Evolutionary conservation across 2,329 filamentous ascomycete species (phyloP).

Genomic region (Waltergamsia citrina): DNA sequence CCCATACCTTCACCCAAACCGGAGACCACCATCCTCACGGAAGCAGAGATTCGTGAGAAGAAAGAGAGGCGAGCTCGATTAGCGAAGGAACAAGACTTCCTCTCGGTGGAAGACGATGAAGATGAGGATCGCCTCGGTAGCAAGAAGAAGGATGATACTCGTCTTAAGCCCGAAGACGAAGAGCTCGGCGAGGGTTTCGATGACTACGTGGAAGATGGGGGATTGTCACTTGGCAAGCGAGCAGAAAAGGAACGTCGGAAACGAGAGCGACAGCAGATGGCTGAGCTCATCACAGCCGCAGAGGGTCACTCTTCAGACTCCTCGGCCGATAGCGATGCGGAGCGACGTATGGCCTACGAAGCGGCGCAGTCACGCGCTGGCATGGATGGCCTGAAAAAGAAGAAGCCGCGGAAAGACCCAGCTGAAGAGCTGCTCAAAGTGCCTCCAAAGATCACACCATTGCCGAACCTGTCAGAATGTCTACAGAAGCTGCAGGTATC

Average conservation of each 20-base stretch:
- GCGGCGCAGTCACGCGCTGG: constrained; percentile 76
- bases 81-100: constrained; percentile 58
- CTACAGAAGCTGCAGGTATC: constrained; percentile 53
- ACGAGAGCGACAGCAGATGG: constrained; percentile 67
- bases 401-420: constrained; percentile 28
- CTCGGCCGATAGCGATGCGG: constrained; percentile 60
- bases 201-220: constrained; percentile 78
- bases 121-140: constrained; percentile 25
- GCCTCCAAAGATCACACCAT: constrained; percentile 64
- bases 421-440: constrained; percentile 38
- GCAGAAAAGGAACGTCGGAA: constrained; percentile 64
- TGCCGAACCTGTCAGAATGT: constrained; percentile 64
- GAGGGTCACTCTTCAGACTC: constrained; percentile 56
- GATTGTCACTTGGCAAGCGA: constrained; percentile 66
- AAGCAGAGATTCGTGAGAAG: constrained; percentile 80
- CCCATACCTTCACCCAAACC: constrained; percentile 15
- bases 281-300: constrained; percentile 70
- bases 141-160: constrained; percentile 59
- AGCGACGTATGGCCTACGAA: constrained; percentile 75
- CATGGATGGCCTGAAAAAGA: constrained; percentile 61
- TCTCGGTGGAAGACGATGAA: constrained; percentile 54
- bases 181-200: constrained; percentile 92
- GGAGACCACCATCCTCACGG: constrained; percentile 57
- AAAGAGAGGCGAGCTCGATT: constrained; percentile 80
- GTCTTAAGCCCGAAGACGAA: constrained; percentile 78